Percentiles rank a stretch among this genome's conserved stretches.
phyloP scores from a whole-genome alignment of 2,329 filamentous ascomycete genomes.

The Didymella arachidicola region DNA sequence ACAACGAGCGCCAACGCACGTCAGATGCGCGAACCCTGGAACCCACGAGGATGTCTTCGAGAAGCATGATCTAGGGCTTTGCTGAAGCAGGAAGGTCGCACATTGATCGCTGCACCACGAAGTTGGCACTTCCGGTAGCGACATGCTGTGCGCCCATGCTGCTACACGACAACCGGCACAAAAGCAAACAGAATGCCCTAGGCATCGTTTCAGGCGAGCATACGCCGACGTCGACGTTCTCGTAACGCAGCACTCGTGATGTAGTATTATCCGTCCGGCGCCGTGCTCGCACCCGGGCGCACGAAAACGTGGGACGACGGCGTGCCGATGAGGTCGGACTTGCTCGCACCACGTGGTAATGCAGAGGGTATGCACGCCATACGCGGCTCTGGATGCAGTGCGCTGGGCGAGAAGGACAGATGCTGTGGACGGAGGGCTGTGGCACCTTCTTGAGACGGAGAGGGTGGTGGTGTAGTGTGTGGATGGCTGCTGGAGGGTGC shows the following conservation, averaged over 20 bases:
- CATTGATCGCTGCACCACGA: slow-evolving; percentile 15
- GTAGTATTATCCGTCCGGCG: not conserved
- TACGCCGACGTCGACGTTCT: not conserved
- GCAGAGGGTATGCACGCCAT: slow-evolving; percentile 15
- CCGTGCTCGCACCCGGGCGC: slow-evolving; percentile 2
- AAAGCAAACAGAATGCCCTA: slow-evolving; percentile 1
- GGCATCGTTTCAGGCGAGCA: slow-evolving; percentile 11
- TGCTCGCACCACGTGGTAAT: slow-evolving; percentile 8
- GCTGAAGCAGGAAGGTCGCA: slow-evolving; percentile 5
- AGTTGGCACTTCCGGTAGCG: slow-evolving; percentile 20
- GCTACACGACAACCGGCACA: slow-evolving; percentile 18
- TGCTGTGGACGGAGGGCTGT: slow-evolving; percentile 1
- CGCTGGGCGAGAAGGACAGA: slow-evolving; percentile 1
- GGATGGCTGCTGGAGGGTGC: too few relatives aligned
- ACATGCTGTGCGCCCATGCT: slow-evolving; percentile 14
- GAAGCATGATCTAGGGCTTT: slow-evolving; percentile 1
- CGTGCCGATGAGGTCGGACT: not conserved
- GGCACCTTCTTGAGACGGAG: slow-evolving; percentile 3
- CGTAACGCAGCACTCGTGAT: not conserved
- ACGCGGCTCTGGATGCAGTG: slow-evolving; percentile 11
- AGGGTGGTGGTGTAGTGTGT: not conserved
- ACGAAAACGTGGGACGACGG: slow-evolving; percentile 8
- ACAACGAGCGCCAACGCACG: slow-evolving; percentile 13
- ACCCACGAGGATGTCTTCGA: slow-evolving; percentile 18
- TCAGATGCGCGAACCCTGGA: slow-evolving; percentile 11